These are phyloP conservation scores for Omphalea diandra DNA, from an alignment of 441 rosid species.

Conservation along the genomic window DNA sequence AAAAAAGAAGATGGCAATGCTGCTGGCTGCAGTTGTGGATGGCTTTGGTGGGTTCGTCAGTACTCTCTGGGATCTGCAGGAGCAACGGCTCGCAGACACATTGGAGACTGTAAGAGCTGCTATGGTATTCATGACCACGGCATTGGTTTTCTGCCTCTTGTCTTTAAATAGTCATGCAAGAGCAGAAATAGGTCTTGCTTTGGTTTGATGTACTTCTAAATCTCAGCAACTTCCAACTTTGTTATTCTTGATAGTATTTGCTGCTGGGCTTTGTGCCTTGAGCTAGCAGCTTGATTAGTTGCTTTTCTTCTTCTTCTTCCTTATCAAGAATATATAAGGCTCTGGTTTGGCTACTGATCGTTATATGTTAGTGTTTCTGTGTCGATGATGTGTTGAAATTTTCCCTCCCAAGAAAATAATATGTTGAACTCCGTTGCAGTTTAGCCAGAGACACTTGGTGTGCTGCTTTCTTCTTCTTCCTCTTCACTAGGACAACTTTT, in stretches of 20 bases:
- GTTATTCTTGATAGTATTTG: too few relatives aligned
- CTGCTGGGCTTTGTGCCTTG: too few relatives aligned
- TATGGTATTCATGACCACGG: constrained; percentile 29
- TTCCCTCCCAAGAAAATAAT: too few relatives aligned
- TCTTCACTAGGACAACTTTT: too few relatives aligned
- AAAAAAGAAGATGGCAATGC: constrained; percentile 10
- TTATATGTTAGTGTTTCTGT: not conserved
- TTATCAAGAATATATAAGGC: not conserved
- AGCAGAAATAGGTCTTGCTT: constrained; percentile 33
- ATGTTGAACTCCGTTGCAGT: not conserved
- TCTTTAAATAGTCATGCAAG: constrained; percentile 31
- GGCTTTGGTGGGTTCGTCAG: not conserved
- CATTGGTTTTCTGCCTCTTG: constrained; percentile 38
- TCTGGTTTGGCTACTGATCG: not conserved
- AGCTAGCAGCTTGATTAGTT: too few relatives aligned
- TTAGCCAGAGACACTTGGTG: not conserved
- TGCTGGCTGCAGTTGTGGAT: constrained; percentile 10
- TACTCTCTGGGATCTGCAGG: constrained; percentile 32
- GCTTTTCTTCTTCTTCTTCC: not conserved
- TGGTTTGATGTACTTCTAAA: constrained; percentile 24
- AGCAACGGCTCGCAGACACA: constrained; percentile 25
- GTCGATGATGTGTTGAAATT: not conserved
- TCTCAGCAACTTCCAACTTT: too few relatives aligned
- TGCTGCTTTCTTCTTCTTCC: too few relatives aligned
- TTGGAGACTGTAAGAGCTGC: constrained; percentile 36